phyloP scores from a whole-genome alignment of 2,329 filamentous ascomycete genomes.

The Cordyceps pruinosa region DNA sequence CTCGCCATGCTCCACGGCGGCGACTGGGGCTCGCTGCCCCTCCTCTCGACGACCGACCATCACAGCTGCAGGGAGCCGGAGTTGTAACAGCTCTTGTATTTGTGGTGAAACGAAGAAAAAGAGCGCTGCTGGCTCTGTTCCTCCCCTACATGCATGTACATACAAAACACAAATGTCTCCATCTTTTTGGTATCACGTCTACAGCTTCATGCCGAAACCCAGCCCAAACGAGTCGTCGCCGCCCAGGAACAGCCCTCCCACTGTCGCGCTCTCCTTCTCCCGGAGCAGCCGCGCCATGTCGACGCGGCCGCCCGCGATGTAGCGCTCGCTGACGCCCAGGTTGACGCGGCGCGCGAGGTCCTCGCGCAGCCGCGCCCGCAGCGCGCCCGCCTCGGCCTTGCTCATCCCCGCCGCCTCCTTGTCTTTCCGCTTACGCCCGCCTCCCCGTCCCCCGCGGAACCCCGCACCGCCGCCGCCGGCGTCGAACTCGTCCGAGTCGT shows the following conservation, averaged over 20 bases:
- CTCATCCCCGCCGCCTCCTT: slow-evolving; percentile 58
- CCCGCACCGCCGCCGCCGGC: slow-evolving; percentile 62
- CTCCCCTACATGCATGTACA: too few relatives aligned
- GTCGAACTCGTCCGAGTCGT: slow-evolving; percentile 85
- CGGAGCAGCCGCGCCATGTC: slow-evolving; percentile 66
- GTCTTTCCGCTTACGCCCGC: slow-evolving; percentile 67
- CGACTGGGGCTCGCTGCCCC: slow-evolving; percentile 25
- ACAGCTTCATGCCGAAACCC: slow-evolving; percentile 12
- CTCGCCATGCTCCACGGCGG: slow-evolving; percentile 21
- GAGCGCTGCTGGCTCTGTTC: too few relatives aligned
- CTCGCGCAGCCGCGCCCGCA: slow-evolving; percentile 66
- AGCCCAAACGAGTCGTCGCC: slow-evolving; percentile 58
- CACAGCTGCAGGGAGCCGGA: slow-evolving; percentile 28
- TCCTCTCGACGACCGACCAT: slow-evolving; percentile 30
- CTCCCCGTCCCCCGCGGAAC: slow-evolving; percentile 60
- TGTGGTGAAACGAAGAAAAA: too few relatives aligned
- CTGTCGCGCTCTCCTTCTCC: slow-evolving; percentile 44
- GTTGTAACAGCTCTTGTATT: slow-evolving; percentile 19
- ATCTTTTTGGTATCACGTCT: background rate
- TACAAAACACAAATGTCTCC: background rate
- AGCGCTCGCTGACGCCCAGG: slow-evolving; percentile 78
- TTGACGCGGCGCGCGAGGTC: slow-evolving; percentile 71
- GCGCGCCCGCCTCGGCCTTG: slow-evolving; percentile 64
- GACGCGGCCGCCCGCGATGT: slow-evolving; percentile 77
- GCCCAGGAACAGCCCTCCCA: slow-evolving; percentile 29